Percentiles rank a stretch among this genome's conserved stretches.
phyloP scores from a whole-genome alignment of 768 basidiomycete species.

The Kwoniella sp. region DNA sequence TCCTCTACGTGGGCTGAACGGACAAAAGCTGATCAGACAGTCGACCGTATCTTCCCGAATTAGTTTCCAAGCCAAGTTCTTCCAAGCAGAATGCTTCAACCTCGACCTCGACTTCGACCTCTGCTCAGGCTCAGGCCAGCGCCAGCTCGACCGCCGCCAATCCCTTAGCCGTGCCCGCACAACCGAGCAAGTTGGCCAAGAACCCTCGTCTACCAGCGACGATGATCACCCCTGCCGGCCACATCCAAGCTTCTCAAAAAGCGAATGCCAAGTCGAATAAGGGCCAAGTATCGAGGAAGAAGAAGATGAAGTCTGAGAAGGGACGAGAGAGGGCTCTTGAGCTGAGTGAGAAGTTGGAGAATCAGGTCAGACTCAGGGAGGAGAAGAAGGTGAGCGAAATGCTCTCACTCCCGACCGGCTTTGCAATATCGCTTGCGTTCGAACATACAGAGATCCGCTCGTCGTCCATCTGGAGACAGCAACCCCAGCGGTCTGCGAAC shows the following conservation, averaged over 20 bases:
- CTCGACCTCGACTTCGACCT: not conserved
- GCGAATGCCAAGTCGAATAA: constrained; percentile 23
- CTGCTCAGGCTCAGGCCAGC: not conserved
- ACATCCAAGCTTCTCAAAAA: constrained; percentile 33
- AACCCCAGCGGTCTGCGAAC: too few relatives aligned
- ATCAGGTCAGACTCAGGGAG: constrained; percentile 41
- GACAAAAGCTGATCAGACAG: not conserved
- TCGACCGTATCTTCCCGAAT: not conserved
- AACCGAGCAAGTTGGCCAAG: constrained; percentile 40
- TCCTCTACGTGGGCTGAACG: too few relatives aligned
- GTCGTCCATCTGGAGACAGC: too few relatives aligned
- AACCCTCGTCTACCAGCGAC: constrained; percentile 46
- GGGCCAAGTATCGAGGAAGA: constrained; percentile 29
- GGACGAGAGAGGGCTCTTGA: constrained; percentile 47
- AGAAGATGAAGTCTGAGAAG: constrained; percentile 36
- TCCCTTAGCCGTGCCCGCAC: constrained; percentile 6
- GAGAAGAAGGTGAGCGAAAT: constrained; percentile 46
- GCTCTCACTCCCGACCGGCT: not conserved
- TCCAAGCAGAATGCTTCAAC: not conserved
- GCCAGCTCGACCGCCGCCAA: not conserved
- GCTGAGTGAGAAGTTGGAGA: constrained; percentile 34
- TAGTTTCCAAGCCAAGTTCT: not conserved
- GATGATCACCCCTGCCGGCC: constrained; percentile 39
- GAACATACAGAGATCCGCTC: too few relatives aligned
- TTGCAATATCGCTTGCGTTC: not conserved